These are phyloP conservation scores for Erigeron philadelphicus DNA, from an alignment of 140 eudicot genomes.

Conservation along the genomic window DNA sequence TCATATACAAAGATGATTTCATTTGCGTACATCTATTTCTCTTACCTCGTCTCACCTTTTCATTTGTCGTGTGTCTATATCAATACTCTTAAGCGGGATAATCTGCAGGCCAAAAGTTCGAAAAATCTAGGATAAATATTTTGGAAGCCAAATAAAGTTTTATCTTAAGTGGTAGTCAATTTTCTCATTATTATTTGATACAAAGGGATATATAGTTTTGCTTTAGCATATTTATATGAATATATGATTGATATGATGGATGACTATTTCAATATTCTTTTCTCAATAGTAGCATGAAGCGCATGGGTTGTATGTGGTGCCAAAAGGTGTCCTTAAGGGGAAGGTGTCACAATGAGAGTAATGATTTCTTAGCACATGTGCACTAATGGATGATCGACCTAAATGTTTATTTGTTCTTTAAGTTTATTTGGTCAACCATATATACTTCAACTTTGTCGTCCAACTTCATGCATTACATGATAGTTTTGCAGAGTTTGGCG, in stretches of 20 bases:
- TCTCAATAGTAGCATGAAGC: conserved; percentile 22
- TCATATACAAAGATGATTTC: too few relatives aligned
- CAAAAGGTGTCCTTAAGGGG: conserved; percentile 25
- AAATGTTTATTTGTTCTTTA: conserved; percentile 20
- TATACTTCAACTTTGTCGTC: conserved; percentile 11
- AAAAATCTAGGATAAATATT: background rate
- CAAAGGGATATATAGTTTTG: background rate
- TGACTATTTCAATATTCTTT: conserved; percentile 24
- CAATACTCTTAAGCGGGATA: too few relatives aligned
- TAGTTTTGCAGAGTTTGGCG: background rate
- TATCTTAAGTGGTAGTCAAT: background rate
- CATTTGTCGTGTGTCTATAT: too few relatives aligned
- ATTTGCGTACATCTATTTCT: too few relatives aligned
- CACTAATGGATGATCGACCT: conserved; percentile 24
- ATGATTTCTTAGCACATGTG: conserved; percentile 35
- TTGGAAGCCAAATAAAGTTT: background rate
- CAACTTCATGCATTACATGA: conserved; percentile 1
- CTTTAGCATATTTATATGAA: too few relatives aligned
- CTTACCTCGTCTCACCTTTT: too few relatives aligned
- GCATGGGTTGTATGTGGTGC: conserved; percentile 27
- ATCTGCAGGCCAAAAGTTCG: too few relatives aligned
- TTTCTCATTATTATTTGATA: background rate
- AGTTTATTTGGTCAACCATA: conserved; percentile 16
- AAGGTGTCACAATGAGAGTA: conserved; percentile 28
- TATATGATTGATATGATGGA: background rate